Percentiles rank a stretch among this genome's conserved stretches.
These are phyloP conservation scores for Ceratobasidium sp. DNA, from an alignment of 1,284 basidiomycete genomes.

Conservation along the genomic window DNA sequence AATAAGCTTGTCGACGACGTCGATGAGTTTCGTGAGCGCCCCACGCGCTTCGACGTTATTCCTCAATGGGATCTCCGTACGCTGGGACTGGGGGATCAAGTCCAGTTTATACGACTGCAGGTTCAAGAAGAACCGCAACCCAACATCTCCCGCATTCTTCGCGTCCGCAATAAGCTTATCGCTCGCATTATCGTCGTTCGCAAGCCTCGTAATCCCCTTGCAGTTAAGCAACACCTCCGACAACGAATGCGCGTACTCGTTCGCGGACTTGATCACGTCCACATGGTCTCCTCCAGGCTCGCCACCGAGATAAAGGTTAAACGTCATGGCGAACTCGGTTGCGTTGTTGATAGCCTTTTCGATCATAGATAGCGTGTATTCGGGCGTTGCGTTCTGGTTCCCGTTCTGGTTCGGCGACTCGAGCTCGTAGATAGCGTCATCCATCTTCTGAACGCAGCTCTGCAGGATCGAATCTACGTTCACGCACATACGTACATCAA, in stretches of 20 bases:
- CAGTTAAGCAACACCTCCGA: constrained; percentile 92
- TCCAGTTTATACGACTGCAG: constrained; percentile 96
- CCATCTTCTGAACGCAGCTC: constrained; percentile 96
- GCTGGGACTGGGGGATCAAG: constrained; percentile 76
- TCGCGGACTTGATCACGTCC: constrained; percentile 97
- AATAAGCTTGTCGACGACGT: constrained; percentile 87
- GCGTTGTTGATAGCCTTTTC: constrained; percentile 96
- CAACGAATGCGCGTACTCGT: constrained; percentile 94
- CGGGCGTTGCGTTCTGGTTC: constrained; percentile 96
- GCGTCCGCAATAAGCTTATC: constrained; percentile 92
- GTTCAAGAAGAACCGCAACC: constrained; percentile 93
- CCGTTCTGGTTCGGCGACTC: constrained; percentile 95
- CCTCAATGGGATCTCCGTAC: constrained; percentile 89
- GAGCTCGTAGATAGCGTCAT: constrained; percentile 97
- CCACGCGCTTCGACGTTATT: constrained; percentile 89
- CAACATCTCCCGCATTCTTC: constrained; percentile 87
- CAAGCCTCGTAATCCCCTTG: constrained; percentile 95
- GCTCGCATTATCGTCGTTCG: constrained; percentile 90
- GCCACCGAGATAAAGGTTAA: constrained; percentile 91
- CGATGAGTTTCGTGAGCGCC: constrained; percentile 87
- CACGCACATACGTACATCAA: constrained; percentile 42
- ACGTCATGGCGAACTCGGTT: constrained; percentile 95
- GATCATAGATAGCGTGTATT: constrained; percentile 98
- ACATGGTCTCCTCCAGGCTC: constrained; percentile 95
- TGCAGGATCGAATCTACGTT: constrained; percentile 95